A percentile compares a stretch with the other conserved stretches of the same genome.
Evolutionary conservation across 441 rosid genomes (phyloP).

Genomic region (Hura crepitans): DNA sequence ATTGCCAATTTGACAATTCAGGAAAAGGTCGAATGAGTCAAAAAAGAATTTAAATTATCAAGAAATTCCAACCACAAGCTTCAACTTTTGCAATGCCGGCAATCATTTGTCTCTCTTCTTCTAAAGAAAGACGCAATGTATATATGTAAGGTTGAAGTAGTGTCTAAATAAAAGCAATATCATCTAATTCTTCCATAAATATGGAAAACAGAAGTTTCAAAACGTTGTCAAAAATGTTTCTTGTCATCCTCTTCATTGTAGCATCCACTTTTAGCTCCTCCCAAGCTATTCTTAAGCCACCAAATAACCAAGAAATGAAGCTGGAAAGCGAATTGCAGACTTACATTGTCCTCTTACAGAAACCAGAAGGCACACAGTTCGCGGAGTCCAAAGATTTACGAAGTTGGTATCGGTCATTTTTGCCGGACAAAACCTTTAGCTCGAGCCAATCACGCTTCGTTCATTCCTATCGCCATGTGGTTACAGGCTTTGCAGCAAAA

Average conservation of each 20-base stretch:
- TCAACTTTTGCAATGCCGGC: no score
- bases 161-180: no score
- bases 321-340: conserved; percentile 15
- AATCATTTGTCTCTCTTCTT: no score
- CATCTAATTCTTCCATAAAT: conserved; percentile 6
- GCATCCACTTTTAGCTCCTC: conserved; percentile 19
- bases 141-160: no score
- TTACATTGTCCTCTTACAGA: conserved; percentile 40
- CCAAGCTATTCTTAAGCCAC: conserved; percentile 11
- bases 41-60: no score
- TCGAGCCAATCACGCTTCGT: conserved; percentile 25
- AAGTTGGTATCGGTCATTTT: conserved; percentile 36
- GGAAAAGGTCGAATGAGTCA: no score
- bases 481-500: conserved; percentile 47
- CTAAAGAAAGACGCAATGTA: no score
- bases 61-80: no score
- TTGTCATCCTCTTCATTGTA: conserved; percentile 7
- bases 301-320: neutral
- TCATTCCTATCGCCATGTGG: conserved; percentile 29
- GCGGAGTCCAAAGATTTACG: conserved; percentile 9
- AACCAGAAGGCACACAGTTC: conserved; percentile 20
- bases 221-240: conserved; percentile 5
- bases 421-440: conserved; percentile 28
- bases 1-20: no score
- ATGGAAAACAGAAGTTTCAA: conserved; percentile 19